phyloP scores from a whole-genome alignment of 2,329 filamentous ascomycete species.

The Nannizziopsis barbatae region DNA sequence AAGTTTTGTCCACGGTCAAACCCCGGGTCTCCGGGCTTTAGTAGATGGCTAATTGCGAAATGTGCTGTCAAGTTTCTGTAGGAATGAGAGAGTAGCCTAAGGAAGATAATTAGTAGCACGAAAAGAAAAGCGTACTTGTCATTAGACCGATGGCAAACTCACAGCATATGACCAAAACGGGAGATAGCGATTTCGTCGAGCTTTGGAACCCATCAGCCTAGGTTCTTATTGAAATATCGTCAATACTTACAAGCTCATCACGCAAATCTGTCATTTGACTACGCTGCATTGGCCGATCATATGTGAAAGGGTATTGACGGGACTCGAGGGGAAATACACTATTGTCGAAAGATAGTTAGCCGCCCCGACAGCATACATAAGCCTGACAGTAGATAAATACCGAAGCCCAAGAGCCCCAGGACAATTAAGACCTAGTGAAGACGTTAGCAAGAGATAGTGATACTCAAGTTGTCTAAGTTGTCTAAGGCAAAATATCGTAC shows the following conservation, averaged over 20 bases:
- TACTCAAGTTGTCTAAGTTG: too few species aligned
- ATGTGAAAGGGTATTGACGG: too few species aligned
- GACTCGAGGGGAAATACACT: too few species aligned
- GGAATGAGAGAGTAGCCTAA: background rate
- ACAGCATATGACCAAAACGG: conserved; percentile 22
- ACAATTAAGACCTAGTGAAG: conserved; percentile 13
- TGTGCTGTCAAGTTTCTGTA: too few species aligned
- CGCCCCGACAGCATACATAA: background rate
- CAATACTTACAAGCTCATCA: conserved; percentile 13
- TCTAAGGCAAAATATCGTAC: conserved; percentile 16
- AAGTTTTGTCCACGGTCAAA: background rate
- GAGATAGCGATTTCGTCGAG: conserved; percentile 29
- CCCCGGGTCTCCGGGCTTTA: too few species aligned
- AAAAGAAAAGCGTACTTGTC: background rate
- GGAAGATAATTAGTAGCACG: background rate
- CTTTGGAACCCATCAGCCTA: conserved; percentile 16
- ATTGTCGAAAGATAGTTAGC: too few species aligned
- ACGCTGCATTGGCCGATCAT: too few species aligned
- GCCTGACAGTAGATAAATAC: conserved; percentile 7
- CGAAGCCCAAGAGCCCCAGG: background rate
- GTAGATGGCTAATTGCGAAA: too few species aligned
- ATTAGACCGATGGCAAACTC: background rate
- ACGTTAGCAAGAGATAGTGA: background rate
- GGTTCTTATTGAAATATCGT: background rate
- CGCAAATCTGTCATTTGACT: too few species aligned